Base-by-base conservation (phyloP, 2,329 filamentous ascomycete genomes). In the Colletotrichum horii region DNA sequence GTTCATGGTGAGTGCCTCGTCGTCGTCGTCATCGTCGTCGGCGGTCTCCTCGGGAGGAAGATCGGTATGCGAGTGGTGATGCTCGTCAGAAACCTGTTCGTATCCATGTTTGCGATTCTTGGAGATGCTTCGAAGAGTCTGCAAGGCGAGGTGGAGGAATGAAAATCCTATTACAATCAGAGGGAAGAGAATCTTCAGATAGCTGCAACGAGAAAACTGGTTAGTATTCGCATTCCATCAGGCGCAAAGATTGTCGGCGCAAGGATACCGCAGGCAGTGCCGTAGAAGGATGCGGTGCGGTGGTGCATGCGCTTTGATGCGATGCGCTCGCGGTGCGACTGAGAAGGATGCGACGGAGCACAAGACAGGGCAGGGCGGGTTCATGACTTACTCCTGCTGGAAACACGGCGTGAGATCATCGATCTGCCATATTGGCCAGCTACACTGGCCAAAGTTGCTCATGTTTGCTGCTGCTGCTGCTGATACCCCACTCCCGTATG, bases 141-240 rank as follows among this genome's bases (percentile, higher is more conserved):
- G 91, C 79, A 89, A 82, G 74, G 89, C 79, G 72, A 98, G 90
- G 79, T 92, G 88, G 68, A 94, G 82, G 78, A 96, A 83, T 8
- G 97, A 98, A 30, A 94, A 79, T 77, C 86, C 89, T 83, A 96
- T 91, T 74, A 94, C 88, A 76, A 93, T 86, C 76, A 97, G 87
- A 70, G 97, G 97, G 70, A 98, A 89, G 62, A 98, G 88, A 76
- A 95, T 92, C 84, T 95, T 93, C 70, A 98, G 90, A 83, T 94
- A 96, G 84, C 95, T 96, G n/a, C 3, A 83, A 22, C 78, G 26
- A 76, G 70, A 66, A 61, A 28, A 38, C 60, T 12, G 30, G 24
- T 76, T n/a, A 76, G 74, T 48, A 52, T 65, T n/a, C 16, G 56
- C 24, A 34, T 2, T 43, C 8, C 6, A 52, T 26, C 7, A 3